phyloP scores from a whole-genome alignment of 305 asterid species.

The Striga hermonthica region DNA sequence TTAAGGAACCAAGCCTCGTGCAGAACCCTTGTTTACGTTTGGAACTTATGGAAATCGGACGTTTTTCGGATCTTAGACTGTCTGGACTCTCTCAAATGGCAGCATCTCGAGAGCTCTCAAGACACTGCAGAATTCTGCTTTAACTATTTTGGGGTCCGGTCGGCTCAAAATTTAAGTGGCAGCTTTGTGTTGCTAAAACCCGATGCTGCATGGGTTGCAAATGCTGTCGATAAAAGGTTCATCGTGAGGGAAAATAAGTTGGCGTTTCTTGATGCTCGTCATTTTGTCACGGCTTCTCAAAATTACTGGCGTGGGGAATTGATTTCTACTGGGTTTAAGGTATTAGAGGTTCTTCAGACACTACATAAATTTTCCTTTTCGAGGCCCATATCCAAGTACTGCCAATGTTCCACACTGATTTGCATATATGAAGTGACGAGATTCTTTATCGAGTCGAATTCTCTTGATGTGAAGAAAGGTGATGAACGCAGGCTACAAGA shows the following conservation, averaged over 20 bases:
- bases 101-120: conserved; percentile 22
- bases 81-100: conserved; percentile 36
- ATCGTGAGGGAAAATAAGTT: conserved; percentile 28
- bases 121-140: conserved; percentile 36
- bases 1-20: conserved; percentile 38
- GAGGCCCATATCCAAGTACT: conserved; percentile 30
- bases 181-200: conserved; percentile 45
- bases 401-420: conserved; percentile 40
- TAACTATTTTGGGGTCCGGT: conserved; percentile 54
- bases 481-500: conserved; percentile 30
- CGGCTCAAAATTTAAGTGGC: conserved; percentile 24
- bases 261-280: conserved; percentile 36
- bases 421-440: conserved; percentile 40
- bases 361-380: conserved; percentile 25
- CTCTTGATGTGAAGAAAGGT: conserved; percentile 7
- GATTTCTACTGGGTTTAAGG: conserved; percentile 43
- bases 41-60: conserved; percentile 46
- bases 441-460: conserved; percentile 32
- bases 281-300: conserved; percentile 44
- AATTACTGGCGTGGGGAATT: conserved; percentile 46
- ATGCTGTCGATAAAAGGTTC: conserved; percentile 29
- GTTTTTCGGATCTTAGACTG: conserved; percentile 38
- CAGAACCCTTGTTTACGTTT: conserved; percentile 43
- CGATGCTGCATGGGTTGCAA: conserved; percentile 49
- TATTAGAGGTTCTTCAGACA: conserved; percentile 42